Conservation (phyloP, 768 basidiomycete genomes). For the Leccinum subtestaceum region DNA sequence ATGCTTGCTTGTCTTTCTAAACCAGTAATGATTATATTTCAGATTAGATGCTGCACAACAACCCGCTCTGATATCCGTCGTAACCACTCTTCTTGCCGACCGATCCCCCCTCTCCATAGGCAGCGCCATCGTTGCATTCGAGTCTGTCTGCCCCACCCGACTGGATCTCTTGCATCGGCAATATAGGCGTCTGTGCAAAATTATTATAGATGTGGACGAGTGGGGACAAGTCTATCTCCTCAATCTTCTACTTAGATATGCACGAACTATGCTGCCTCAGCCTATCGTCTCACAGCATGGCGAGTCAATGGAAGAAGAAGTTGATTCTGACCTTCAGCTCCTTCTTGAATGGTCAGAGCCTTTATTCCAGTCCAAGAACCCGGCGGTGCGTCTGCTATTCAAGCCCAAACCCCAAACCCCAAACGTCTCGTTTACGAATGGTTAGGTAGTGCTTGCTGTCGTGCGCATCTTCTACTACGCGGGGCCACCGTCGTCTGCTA, state of each 20-base stretch:
- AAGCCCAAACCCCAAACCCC: not conserved
- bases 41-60: slow-evolving; percentile 78
- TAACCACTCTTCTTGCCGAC: slow-evolving; percentile 65
- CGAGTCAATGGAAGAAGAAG: slow-evolving; percentile 46
- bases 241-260: slow-evolving; percentile 78
- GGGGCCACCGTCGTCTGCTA: slow-evolving; percentile 52
- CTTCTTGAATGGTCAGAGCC: slow-evolving; percentile 71
- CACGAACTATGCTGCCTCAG: slow-evolving; percentile 74
- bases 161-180: slow-evolving; percentile 87
- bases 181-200: slow-evolving; percentile 77
- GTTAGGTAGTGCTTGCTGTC: slow-evolving; percentile 77
- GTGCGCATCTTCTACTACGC: slow-evolving; percentile 73
- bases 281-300: slow-evolving; percentile 40
- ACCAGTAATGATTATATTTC: slow-evolving; percentile 6
- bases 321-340: slow-evolving; percentile 77
- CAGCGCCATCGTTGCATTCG: slow-evolving; percentile 81
- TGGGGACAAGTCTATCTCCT: slow-evolving; percentile 91
- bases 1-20: slow-evolving; percentile 10
- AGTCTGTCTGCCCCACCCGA: slow-evolving; percentile 80
- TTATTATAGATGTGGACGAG: slow-evolving; percentile 91
- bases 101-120: slow-evolving; percentile 87
- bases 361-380: slow-evolving; percentile 81
- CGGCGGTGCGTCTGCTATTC: slow-evolving; percentile 57
- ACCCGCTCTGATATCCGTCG: slow-evolving; percentile 63
- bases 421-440: not conserved